These are phyloP conservation scores for Penicillium sumatraense DNA, from an alignment of 2,329 filamentous ascomycete species.

Conservation along the genomic window DNA sequence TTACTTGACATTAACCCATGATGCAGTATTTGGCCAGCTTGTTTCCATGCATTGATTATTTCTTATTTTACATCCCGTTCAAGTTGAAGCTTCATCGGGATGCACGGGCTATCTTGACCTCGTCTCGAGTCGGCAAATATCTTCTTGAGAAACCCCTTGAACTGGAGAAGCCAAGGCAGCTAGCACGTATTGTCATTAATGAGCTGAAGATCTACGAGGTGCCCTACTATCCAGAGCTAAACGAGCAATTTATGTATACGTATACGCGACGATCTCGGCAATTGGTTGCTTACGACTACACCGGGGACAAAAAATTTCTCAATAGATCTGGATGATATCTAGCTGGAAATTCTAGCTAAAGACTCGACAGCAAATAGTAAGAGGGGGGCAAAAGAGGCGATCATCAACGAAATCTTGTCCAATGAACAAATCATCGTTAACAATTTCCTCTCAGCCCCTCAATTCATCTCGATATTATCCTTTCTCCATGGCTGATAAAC, in stretches of 20 bases:
- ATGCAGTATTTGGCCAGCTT: too few species aligned
- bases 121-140: too few species aligned
- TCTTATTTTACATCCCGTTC: too few species aligned
- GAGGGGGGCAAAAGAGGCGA: background rate
- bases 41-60: too few species aligned
- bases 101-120: too few species aligned
- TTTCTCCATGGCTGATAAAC: constrained; percentile 6
- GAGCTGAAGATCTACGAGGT: background rate
- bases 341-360: constrained; percentile 20
- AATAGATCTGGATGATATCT: constrained; percentile 13
- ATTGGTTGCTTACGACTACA: background rate
- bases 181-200: background rate
- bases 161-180: too few species aligned
- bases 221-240: background rate
- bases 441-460: background rate
- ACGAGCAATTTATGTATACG: background rate
- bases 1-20: too few species aligned
- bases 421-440: background rate
- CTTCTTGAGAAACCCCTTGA: too few species aligned
- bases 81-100: too few species aligned
- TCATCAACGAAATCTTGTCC: background rate
- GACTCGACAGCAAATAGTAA: constrained; percentile 17
- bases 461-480: constrained; percentile 3
- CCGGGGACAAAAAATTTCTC: background rate
- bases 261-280: background rate